Evolutionary conservation across 306 rosid species (phyloP), one percentile per base, ranked within the genome.

Genomic region (Medicago lupulina): DNA sequence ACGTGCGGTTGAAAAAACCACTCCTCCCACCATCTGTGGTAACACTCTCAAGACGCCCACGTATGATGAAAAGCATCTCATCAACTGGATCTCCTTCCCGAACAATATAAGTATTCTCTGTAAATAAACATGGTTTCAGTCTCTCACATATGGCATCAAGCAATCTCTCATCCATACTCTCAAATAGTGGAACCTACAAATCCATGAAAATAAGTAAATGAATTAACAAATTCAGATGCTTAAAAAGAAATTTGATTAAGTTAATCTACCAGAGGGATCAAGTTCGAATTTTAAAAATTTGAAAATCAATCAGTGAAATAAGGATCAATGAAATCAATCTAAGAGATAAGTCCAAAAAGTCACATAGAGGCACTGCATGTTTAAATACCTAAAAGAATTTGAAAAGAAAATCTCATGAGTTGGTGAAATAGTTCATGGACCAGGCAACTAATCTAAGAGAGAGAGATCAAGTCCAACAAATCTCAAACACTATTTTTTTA

Each of bases 11-110:
- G 81, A 95, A 95, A 79, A 95, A 95, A 18, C 98, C 98, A 73
- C 96, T 92, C 69, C 98, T 83, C 55, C 98, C 98, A 39, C 98
- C 98, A 84, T 95, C 97, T 0, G 98, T 95, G 71, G 98, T 95
- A 63, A 87, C 90, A 82, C 97, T 95, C 90, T 95, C 98, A 9
- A 95, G 98, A 73, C 96, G 98, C 28, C 98, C 98, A 7, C 97
- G 97, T 51, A 95, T 95, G 79, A 95, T 89, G 83, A 95, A 92
- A 71, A 95, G 97, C 98, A 95, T 95, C 86, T 95, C 97, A 38
- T 95, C 98, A 36, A 95, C 98, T 5, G 98, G 98, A 85, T 95
- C 98, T 76, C 98, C 98, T 79, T 95, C 98, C 54, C 96, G 85
- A 25, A 92, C 98, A 41, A 95, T 85, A 91, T 81, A 95, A 53